phyloP scores from a whole-genome alignment of 768 basidiomycete genomes.

The Suillus cothurnatus region DNA sequence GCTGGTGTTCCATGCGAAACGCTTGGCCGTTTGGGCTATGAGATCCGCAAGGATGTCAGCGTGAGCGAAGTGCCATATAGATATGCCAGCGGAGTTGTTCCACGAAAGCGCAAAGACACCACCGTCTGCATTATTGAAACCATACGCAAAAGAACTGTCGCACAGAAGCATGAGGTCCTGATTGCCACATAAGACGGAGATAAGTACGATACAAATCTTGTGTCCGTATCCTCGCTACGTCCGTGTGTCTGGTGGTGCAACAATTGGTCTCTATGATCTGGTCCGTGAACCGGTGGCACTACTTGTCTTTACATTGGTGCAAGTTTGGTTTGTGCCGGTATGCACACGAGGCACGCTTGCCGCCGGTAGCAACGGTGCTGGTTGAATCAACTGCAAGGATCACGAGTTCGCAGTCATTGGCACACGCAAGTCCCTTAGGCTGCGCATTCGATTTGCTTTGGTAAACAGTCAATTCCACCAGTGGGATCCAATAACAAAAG shows the following conservation, averaged over 20 bases:
- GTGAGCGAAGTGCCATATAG: constrained; percentile 61
- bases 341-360: constrained; percentile 63
- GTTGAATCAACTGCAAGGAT: constrained; percentile 66
- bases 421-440: constrained; percentile 57
- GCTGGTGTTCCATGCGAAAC: constrained; percentile 52
- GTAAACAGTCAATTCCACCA: constrained; percentile 68
- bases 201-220: constrained; percentile 7
- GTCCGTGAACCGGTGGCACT: constrained; percentile 22
- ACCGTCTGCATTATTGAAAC: constrained; percentile 39
- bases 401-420: constrained; percentile 53
- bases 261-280: constrained; percentile 34
- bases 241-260: constrained; percentile 38
- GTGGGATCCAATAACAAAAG: constrained; percentile 79
- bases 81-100: constrained; percentile 49
- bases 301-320: constrained; percentile 20
- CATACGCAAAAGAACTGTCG: constrained; percentile 40
- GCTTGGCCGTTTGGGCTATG: constrained; percentile 44
- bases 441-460: constrained; percentile 48
- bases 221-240: constrained; percentile 46
- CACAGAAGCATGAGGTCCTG: constrained; percentile 31
- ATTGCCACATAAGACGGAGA: constrained; percentile 21
- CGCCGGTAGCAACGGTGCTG: constrained; percentile 48
- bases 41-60: constrained; percentile 54
- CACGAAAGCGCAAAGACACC: constrained; percentile 60
- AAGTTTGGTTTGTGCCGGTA: constrained; percentile 46